Percentiles rank a stretch among this genome's conserved stretches.
Evolutionary conservation across 768 basidiomycete genomes (phyloP).

Genomic region (Lactifluus pinguis): DNA sequence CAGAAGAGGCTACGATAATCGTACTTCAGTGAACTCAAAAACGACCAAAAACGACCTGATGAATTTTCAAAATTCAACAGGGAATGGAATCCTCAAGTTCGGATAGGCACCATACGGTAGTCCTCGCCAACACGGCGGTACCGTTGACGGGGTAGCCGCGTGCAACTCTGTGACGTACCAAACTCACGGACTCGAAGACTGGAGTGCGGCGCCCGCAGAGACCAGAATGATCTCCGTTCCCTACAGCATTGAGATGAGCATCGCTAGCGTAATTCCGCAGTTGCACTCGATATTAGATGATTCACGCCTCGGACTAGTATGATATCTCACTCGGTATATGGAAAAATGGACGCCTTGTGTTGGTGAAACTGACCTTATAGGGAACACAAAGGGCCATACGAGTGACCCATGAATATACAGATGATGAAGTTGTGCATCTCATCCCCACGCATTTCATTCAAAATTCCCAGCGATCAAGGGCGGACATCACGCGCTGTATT

Average conservation of each 20-base stretch:
- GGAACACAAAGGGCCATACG: not conserved
- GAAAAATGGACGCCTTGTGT: not conserved
- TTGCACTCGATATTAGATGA: not conserved
- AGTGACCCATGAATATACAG: not conserved
- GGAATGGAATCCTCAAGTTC: too few relatives aligned
- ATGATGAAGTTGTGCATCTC: not conserved
- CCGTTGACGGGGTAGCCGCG: too few relatives aligned
- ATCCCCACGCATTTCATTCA: not conserved
- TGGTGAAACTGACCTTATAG: not conserved
- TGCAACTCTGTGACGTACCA: too few relatives aligned
- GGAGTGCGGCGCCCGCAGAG: too few relatives aligned
- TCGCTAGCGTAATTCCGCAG: not conserved
- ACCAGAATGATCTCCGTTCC: not conserved
- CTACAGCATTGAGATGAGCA: not conserved
- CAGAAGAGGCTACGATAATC: too few relatives aligned
- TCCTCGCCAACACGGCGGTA: too few relatives aligned
- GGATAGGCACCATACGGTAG: too few relatives aligned
- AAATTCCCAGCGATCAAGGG: not conserved
- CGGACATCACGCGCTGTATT: not conserved
- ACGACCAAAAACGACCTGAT: too few relatives aligned
- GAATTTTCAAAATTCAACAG: too few relatives aligned
- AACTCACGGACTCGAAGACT: too few relatives aligned
- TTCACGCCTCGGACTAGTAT: not conserved
- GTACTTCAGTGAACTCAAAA: too few relatives aligned
- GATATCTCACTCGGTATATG: not conserved